Base-by-base conservation (phyloP, 345 rosid species). In the Litchi chinensis region DNA sequence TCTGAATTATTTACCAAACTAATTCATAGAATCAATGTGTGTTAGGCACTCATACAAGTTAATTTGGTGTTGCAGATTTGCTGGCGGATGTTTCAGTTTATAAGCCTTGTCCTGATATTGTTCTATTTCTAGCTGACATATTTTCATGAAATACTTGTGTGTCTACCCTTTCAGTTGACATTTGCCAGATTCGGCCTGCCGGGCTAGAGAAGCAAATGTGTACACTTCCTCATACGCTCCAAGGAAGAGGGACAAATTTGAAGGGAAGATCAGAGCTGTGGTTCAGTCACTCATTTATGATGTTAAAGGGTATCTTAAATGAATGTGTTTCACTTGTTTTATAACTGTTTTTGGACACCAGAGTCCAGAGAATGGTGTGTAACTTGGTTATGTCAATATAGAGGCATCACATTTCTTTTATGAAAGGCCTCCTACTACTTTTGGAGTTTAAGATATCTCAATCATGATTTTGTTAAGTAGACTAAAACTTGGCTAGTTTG, bases 201-300 rank as follows among this genome's bases (percentile, higher is more conserved):
- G 97, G 76, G 99, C 96, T 70, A 26, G 28, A 26, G 28, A 26
- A 26, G 28, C 28, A 26, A 1, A 26, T 26, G 98, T 91, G 8
- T 93, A 90, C 76, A 89, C 98, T 0, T 94, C 98, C 70, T 80
- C 92, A 10, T 93, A 93, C 62, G 89, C 98, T 54, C 98, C 95
- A 3, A 74, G 98, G 71, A 97, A 95, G 69, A 88, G 93, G 79
- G 98, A 93, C 87, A 93, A 91, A 85, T 93, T 93, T 80, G 98
- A 95, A 90, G 97, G 98, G 22, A 95, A 95, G 79, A 93, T 93
- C 72, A 87, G 97, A 85, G 98, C 96, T 46, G 93, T 95, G 76
- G 97, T 93, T 69, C 97, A 92, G 84, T 92, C 96, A 52, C 89
- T 95, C 56, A 91, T 95, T 74, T 97, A 95, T 5, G 95, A 90